A percentile compares a stretch with the other conserved stretches of the same genome.
Evolutionary conservation across 1,284 basidiomycete species (phyloP).

Genomic region (Leccinum solheimii): DNA sequence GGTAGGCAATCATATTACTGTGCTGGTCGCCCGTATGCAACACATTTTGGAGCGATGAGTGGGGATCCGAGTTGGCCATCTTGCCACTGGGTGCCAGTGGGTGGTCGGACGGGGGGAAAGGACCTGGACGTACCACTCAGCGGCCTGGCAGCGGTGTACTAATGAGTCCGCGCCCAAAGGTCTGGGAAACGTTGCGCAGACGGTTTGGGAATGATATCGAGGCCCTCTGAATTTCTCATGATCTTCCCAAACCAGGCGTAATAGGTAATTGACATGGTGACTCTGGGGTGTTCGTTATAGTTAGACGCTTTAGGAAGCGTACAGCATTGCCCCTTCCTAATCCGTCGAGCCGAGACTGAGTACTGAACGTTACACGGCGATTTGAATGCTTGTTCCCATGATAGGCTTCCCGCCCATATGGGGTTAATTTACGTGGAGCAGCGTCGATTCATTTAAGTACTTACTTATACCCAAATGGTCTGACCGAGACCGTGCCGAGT

Average conservation of each 20-base stretch:
- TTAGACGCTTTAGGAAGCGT: no score
- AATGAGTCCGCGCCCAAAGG: neutral
- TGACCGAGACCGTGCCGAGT: neutral
- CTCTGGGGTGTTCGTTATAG: no score
- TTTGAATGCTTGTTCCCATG: neutral
- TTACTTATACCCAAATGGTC: neutral
- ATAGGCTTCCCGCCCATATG: neutral
- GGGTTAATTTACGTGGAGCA: no score
- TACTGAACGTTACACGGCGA: neutral
- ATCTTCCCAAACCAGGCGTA: neutral
- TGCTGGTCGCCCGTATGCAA: neutral
- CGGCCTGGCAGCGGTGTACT: neutral
- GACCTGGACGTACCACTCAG: neutral
- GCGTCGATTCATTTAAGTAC: no score
- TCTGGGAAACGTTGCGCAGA: neutral
- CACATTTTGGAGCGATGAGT: neutral
- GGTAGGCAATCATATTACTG: neutral
- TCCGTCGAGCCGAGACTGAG: no score
- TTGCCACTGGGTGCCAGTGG: neutral
- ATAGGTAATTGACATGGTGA: neutral
- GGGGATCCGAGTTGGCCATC: neutral
- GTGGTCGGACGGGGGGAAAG: neutral
- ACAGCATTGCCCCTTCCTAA: no score
- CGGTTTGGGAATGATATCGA: neutral
- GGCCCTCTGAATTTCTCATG: neutral